phyloP scores from a whole-genome alignment of 1,284 basidiomycete species.

The Puccinia coronata region DNA sequence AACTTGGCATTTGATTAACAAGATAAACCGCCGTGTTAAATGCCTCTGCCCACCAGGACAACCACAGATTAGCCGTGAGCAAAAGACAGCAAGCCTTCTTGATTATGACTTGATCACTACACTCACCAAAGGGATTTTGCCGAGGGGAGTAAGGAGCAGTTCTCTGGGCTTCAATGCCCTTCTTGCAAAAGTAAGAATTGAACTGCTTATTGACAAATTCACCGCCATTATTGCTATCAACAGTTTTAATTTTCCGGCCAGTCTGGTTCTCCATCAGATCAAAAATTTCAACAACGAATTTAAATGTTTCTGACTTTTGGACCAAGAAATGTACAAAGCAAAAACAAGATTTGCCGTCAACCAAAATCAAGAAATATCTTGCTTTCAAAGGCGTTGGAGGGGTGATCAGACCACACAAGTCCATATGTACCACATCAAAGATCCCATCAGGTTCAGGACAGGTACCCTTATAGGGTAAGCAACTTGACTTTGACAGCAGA shows the following conservation, averaged over 20 bases:
- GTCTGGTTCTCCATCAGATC: neutral
- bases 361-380: neutral
- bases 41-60: neutral
- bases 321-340: neutral
- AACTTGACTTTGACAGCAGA: slow-evolving; percentile 7
- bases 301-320: neutral
- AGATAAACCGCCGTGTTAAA: slow-evolving; percentile 13
- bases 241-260: neutral
- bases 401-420: slow-evolving; percentile 19
- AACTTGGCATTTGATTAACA: neutral
- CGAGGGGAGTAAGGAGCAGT: neutral
- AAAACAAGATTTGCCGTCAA: slow-evolving; percentile 6
- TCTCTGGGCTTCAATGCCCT: neutral
- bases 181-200: neutral
- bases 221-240: neutral
- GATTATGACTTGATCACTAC: neutral
- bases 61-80: neutral
- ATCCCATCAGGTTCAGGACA: neutral
- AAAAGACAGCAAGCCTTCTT: neutral
- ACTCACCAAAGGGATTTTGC: neutral
- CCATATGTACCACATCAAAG: slow-evolving; percentile 22
- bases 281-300: neutral
- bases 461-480: neutral
- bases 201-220: slow-evolving; percentile 15
- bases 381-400: neutral